phyloP scores from a whole-genome alignment of 495 filamentous ascomycete species.

The Penicillium cataractarum region DNA sequence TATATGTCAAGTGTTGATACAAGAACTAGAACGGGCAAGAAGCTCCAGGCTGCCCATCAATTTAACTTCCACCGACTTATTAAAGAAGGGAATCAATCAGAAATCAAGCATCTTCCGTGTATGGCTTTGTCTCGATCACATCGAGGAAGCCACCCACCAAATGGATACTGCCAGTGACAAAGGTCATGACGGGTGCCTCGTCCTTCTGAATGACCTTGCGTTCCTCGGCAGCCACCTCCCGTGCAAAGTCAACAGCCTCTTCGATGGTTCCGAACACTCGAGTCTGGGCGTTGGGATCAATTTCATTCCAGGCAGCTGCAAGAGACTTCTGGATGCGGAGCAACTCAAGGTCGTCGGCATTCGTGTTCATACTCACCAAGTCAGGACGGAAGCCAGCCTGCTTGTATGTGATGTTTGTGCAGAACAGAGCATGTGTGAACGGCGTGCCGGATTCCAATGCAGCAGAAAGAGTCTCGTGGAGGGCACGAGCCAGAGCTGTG shows the following conservation, averaged over 20 bases:
- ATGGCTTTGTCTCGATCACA: slow-evolving; percentile 66
- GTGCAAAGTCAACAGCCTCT: slow-evolving; percentile 74
- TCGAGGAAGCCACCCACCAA: slow-evolving; percentile 82
- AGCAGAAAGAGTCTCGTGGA: slow-evolving; percentile 66
- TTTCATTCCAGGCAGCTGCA: slow-evolving; percentile 68
- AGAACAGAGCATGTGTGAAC: slow-evolving; percentile 86
- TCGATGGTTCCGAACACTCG: slow-evolving; percentile 78
- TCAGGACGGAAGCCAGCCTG: slow-evolving; percentile 71
- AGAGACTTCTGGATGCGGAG: slow-evolving; percentile 76
- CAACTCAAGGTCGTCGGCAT: slow-evolving; percentile 64
- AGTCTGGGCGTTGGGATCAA: slow-evolving; percentile 65
- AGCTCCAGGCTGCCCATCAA: slow-evolving; percentile 24
- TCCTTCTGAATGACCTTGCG: slow-evolving; percentile 33
- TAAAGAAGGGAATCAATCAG: slow-evolving; percentile 12
- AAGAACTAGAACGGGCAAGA: slow-evolving; percentile 23
- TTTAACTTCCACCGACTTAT: background rate
- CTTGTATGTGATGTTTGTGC: slow-evolving; percentile 82
- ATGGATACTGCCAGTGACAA: slow-evolving; percentile 86
- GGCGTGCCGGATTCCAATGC: slow-evolving; percentile 55
- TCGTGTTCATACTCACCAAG: slow-evolving; percentile 75
- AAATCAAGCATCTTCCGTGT: slow-evolving; percentile 10
- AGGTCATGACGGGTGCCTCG: slow-evolving; percentile 50
- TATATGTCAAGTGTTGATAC: slow-evolving; percentile 36
- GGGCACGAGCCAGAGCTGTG: slow-evolving; percentile 61
- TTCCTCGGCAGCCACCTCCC: slow-evolving; percentile 51